phyloP scores from a whole-genome alignment of 441 rosid genomes.

The Mallotus japonicus region DNA sequence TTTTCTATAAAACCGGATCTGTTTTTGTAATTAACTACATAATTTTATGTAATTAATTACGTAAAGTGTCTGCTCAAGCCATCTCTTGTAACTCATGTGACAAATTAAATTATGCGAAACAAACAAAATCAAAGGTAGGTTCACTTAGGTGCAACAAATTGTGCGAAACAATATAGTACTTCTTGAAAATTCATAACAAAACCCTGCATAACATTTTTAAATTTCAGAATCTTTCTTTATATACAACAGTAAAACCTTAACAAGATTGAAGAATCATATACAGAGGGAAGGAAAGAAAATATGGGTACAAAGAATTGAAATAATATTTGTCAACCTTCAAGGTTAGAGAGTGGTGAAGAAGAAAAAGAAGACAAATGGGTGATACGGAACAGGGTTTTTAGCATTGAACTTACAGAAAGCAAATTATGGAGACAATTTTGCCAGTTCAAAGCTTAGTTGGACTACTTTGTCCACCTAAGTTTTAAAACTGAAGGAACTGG shows the following conservation, averaged over 20 bases:
- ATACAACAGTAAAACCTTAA: slow-evolving; percentile 13
- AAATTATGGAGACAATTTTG: no score
- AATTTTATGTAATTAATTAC: no score
- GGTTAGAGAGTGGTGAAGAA: no score
- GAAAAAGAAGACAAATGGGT: no score
- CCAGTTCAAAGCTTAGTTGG: no score
- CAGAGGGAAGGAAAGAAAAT: slow-evolving; percentile 16
- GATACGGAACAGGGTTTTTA: no score
- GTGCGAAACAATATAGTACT: slow-evolving; percentile 1
- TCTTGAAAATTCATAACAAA: slow-evolving; percentile 39
- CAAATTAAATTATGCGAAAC: slow-evolving; percentile 12
- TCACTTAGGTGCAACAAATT: slow-evolving; percentile 57
- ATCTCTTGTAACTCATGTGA: slow-evolving; percentile 91
- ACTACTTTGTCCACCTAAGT: no score
- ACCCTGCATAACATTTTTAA: neutral
- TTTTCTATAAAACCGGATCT: no score
- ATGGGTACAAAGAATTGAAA: neutral
- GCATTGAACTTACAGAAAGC: no score
- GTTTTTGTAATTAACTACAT: no score
- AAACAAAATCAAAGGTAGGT: slow-evolving; percentile 53
- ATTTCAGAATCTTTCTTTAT: neutral
- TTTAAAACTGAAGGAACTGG: no score
- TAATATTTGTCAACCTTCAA: slow-evolving; percentile 37
- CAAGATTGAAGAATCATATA: slow-evolving; percentile 12
- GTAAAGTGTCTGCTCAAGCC: slow-evolving; percentile 87